Base-by-base conservation (phyloP, 2,329 filamentous ascomycete species). In the Cladosporium sp. region DNA sequence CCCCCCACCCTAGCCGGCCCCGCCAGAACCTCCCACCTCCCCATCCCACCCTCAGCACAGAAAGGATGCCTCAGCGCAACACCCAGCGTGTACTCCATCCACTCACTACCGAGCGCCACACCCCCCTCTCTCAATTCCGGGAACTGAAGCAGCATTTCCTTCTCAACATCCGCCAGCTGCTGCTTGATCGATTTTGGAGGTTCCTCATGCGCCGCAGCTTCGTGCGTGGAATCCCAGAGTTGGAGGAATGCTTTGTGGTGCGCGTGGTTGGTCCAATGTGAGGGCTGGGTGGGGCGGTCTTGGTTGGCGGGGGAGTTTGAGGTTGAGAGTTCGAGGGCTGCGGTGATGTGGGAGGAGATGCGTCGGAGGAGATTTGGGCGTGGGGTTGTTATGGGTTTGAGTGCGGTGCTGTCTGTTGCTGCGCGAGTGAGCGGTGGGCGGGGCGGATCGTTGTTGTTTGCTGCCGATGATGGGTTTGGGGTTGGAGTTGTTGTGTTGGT, bases 61-160 rank as follows among this genome's bases (percentile, higher is more conserved):
- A 59, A 61, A 6, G 59, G 59, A 35, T 51, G 55, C 19, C 57
- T 51, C 36, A 62, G 33, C 7, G 52, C 49, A 6, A 57, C 42
- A 1, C 58, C 60, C n/a, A 64, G 53, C 20, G 60, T 52, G 38
- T 59, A 62, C 50, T 62, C 59, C 30, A 64, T 54, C 59, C 59
- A 64, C 6, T 57, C 54, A 6, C 45, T 50, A 5, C 16, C 46
- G 27, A 64, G 46, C 35, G 43, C 36, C 9, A 51, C 47, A 4
- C 43, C 46, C 6, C 61, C 61, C 20, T 59, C 48, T 7, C n/a
- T 48, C 18, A 64, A 51, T 50, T 62, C 58, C 7, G 59, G 56
- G 43, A 53, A 64, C 20, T 48, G 45, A 12, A 50, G 42, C 7
- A 61, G 38, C 48, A 63, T 55, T 9, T 41, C 46, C 39, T 57